Evolutionary conservation across 306 rosid genomes (phyloP).

Genomic region (Fagus sylvatica): DNA sequence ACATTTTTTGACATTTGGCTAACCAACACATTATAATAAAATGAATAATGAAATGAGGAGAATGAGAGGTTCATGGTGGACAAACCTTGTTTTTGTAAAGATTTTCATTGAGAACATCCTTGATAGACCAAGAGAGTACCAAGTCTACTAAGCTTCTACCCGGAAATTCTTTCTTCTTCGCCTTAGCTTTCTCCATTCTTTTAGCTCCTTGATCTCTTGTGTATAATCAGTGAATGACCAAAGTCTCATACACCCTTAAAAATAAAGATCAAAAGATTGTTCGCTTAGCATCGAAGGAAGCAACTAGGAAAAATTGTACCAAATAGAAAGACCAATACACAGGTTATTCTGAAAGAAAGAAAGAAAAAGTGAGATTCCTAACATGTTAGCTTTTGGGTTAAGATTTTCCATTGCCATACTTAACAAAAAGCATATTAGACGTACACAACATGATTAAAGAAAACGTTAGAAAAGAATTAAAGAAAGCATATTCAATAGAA

Average conservation of each 20-base stretch:
- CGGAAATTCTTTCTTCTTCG: not conserved
- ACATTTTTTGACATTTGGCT: not conserved
- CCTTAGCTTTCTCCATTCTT: not conserved
- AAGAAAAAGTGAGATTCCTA: not conserved
- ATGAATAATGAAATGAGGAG: not conserved
- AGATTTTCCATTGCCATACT: not conserved
- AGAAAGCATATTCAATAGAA: no score
- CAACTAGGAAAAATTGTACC: not conserved
- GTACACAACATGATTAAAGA: no score
- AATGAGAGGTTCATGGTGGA: not conserved
- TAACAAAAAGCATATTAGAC: not conserved
- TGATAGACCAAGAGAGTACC: constrained; percentile 41
- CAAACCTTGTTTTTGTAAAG: constrained; percentile 31
- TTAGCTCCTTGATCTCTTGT: not conserved
- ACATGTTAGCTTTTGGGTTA: not conserved
- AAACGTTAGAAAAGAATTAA: no score
- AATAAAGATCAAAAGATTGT: not conserved
- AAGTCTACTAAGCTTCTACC: constrained; percentile 20
- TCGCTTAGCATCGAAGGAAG: not conserved
- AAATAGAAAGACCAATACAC: not conserved
- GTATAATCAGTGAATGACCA: not conserved
- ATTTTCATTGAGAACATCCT: constrained; percentile 25
- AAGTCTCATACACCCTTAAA: not conserved
- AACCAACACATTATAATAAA: not conserved
- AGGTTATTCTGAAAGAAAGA: no score